Evolutionary conservation across 1,139 yeast species (phyloP), one percentile per base, ranked within the genome.

Genomic region (Geotrichum cucujoidarum): DNA sequence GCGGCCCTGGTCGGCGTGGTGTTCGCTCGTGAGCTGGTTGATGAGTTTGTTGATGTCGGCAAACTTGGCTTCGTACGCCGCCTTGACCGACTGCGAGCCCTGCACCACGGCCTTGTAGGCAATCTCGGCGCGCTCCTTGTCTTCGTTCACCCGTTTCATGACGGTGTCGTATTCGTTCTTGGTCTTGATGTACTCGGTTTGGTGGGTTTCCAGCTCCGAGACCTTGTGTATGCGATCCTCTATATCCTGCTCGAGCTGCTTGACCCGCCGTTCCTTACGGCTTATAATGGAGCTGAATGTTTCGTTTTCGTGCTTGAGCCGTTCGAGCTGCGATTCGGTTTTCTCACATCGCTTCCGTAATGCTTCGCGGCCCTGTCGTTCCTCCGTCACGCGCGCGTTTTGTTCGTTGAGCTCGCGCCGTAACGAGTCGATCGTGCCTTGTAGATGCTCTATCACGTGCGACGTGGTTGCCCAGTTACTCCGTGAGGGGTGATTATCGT

Each of bases 181-280:
- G 1, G 46, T 37, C n/a, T 47, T 38, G 14, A 47, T 33, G 17
- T 37, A 42, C 25, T 51, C 48, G 20, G 30, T 32, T 21, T 43
- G 50, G 25, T 45, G 42, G 38, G 30, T 30, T 29, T 48, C 52
- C 40, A 50, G 39, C 4, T 32, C 39, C 0, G 32, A 35, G 2
- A 45, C 49, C 10, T 45, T 45, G 33, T 33, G 40, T 4, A 25
- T 25, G 25, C 31, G 30, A 3, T 33, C 13, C 18, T 42, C 49
- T 4, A 45, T 20, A 4, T 47, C 48, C 24, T 41, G 33, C 21
- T 62, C 65, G 20, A 59, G 45, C 35, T 57, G 60, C 14, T 47
- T 39, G 22, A 57, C 57, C 27, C 58, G 52, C n/a, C 63, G 56
- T 40, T 62, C 65, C 40, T 61, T 58, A n/a, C 63, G 55, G 11